Evolutionary conservation across 306 rosid genomes (phyloP).

Genomic region (Gleditsia sinensis): DNA sequence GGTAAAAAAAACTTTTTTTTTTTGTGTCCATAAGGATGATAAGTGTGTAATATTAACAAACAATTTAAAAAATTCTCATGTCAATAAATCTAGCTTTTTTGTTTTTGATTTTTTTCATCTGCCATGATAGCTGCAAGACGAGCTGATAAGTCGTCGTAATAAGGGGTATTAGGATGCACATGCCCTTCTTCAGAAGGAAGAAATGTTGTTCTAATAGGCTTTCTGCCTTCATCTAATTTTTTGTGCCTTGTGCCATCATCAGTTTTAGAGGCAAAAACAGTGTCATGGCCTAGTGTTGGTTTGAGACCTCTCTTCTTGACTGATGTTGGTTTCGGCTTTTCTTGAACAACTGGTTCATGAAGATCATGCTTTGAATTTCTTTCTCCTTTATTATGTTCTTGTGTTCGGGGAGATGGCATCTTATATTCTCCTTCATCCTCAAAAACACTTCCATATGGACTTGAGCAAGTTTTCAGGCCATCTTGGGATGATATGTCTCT

Average conservation of each 20-base stretch:
- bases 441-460: slow-evolving; percentile 50
- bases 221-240: slow-evolving; percentile 8
- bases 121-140: slow-evolving; percentile 68
- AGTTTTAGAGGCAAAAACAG: neutral
- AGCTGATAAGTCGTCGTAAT: slow-evolving; percentile 76
- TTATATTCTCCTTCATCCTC: slow-evolving; percentile 55
- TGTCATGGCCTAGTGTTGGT: slow-evolving; percentile 1
- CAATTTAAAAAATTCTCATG: neutral
- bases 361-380: slow-evolving; percentile 36
- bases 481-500: slow-evolving; percentile 50
- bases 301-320: slow-evolving; percentile 56
- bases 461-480: slow-evolving; percentile 42
- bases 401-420: slow-evolving; percentile 39
- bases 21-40: no score
- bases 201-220: slow-evolving; percentile 42
- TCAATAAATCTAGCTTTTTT: no score
- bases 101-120: slow-evolving; percentile 31
- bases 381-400: slow-evolving; percentile 34
- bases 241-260: neutral
- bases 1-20: no score
- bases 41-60: no score
- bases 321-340: slow-evolving; percentile 61
- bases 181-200: slow-evolving; percentile 39
- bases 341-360: slow-evolving; percentile 23
- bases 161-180: slow-evolving; percentile 80